Percentiles rank a stretch among this genome's conserved stretches.
phyloP scores from a whole-genome alignment of 2,329 filamentous ascomycete genomes.

The Ilyonectria destructans region DNA sequence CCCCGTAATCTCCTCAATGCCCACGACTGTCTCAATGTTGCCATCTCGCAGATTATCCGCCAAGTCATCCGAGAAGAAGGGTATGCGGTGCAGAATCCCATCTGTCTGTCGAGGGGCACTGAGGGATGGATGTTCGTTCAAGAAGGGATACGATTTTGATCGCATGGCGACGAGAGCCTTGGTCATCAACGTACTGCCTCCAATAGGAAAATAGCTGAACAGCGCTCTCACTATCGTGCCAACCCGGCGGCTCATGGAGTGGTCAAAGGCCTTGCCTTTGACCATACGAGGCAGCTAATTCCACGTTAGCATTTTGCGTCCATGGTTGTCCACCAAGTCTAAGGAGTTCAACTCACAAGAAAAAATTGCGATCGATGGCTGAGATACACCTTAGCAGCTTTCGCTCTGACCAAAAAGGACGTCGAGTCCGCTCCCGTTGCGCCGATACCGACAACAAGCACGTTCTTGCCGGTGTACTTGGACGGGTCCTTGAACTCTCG shows the following conservation, averaged over 20 bases:
- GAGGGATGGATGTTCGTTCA: constrained; percentile 37
- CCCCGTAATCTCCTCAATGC: constrained; percentile 50
- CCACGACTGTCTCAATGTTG: constrained; percentile 46
- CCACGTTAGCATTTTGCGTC: constrained; percentile 21
- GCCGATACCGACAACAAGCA: constrained; percentile 64
- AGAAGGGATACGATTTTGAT: constrained; percentile 42
- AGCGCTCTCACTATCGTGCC: constrained; percentile 40
- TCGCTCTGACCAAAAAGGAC: constrained; percentile 51
- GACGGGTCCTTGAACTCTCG: constrained; percentile 53
- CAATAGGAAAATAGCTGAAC: constrained; percentile 31
- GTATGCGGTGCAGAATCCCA: constrained; percentile 45
- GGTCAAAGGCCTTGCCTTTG: constrained; percentile 56
- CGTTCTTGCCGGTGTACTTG: constrained; percentile 59
- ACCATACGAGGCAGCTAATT: constrained; percentile 45
- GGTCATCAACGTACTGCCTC: constrained; percentile 36
- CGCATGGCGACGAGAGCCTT: constrained; percentile 37
- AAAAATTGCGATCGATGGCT: constrained; percentile 57
- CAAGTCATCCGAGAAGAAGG: constrained; percentile 51
- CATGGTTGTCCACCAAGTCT: not conserved
- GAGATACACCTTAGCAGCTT: constrained; percentile 58
- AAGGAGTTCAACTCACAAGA: constrained; percentile 39
- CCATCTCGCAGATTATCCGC: constrained; percentile 49
- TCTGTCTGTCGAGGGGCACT: constrained; percentile 35
- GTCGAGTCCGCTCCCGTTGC: constrained; percentile 53
- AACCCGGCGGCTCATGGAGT: constrained; percentile 52